Evolutionary conservation across 805 yeast genomes (phyloP).

Genomic region (Blastobotrys attinorum): DNA sequence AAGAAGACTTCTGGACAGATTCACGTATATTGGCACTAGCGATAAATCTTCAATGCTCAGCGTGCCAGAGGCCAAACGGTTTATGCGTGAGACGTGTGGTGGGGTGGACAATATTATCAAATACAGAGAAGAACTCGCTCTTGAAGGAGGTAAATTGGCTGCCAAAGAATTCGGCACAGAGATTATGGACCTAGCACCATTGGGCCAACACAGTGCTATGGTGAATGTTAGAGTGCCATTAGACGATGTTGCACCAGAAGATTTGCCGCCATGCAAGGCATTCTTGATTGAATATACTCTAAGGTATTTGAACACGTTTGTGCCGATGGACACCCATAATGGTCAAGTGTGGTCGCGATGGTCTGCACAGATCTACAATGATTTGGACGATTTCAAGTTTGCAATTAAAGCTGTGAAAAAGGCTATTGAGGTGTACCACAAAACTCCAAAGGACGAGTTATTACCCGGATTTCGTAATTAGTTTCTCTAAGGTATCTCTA

Average conservation of each 20-base stretch:
- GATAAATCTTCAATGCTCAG: conserved; percentile 37
- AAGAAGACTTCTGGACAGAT: conserved; percentile 33
- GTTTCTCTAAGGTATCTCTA: conserved; percentile 8
- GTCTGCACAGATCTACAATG: conserved; percentile 55
- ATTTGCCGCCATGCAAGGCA: conserved; percentile 16
- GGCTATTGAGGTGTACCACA: conserved; percentile 19
- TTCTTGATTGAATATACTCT: conserved; percentile 17
- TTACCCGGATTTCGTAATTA: not conserved
- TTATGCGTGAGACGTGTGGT: conserved; percentile 47
- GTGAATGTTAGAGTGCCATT: conserved; percentile 37
- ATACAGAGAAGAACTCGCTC: conserved; percentile 42
- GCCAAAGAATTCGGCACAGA: conserved; percentile 35
- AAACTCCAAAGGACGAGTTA: not conserved
- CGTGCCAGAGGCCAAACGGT: conserved; percentile 44
- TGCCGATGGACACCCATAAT: conserved; percentile 40
- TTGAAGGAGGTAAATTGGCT: conserved; percentile 35
- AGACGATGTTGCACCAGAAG: conserved; percentile 12
- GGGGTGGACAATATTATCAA: conserved; percentile 47
- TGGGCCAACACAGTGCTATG: conserved; percentile 36
- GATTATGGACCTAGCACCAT: conserved; percentile 22
- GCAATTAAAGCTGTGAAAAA: conserved; percentile 37
- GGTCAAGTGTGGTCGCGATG: conserved; percentile 41
- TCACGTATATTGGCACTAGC: conserved; percentile 44
- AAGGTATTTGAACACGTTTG: conserved; percentile 36
- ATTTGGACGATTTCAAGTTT: conserved; percentile 42